phyloP scores from a whole-genome alignment of 306 rosid genomes.

The Quercus glauca region DNA sequence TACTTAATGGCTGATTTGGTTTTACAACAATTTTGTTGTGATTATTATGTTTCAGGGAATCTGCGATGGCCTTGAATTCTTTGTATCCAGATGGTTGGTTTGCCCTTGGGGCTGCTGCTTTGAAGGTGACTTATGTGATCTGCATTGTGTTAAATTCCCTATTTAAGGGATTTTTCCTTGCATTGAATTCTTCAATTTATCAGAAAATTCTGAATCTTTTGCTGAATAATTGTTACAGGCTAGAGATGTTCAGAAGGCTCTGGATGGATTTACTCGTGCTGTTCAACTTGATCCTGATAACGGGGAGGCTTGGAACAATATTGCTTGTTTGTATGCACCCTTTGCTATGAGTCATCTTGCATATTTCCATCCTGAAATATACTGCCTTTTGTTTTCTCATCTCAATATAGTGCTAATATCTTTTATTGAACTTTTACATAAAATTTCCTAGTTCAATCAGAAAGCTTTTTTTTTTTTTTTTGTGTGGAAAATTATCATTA shows the following conservation, averaged over 20 bases:
- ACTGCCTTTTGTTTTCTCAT: background rate
- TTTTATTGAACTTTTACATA: background rate
- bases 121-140: constrained; percentile 60
- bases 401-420: background rate
- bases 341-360: constrained; percentile 1
- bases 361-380: background rate
- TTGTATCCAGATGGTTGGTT: constrained; percentile 95
- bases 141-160: constrained; percentile 11
- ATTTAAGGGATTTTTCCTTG: constrained; percentile 8
- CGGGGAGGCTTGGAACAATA: constrained; percentile 99
- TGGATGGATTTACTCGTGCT: constrained; percentile 93
- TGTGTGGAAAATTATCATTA: no score
- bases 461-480: background rate
- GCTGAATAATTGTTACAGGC: constrained; percentile 54
- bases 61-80: constrained; percentile 96
- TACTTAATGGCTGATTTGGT: background rate
- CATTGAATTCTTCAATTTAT: constrained; percentile 1
- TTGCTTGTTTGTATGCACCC: constrained; percentile 87
- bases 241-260: constrained; percentile 82
- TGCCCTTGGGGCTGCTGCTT: constrained; percentile 95
- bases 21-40: background rate
- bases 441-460: background rate
- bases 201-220: constrained; percentile 14
- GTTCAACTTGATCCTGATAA: constrained; percentile 98
- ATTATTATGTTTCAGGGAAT: constrained; percentile 56